A percentile compares a stretch with the other conserved stretches of the same genome.
These are phyloP conservation scores for Fraxinus quadrangulata DNA, from an alignment of 257 asterid genomes.

Conservation along the genomic window DNA sequence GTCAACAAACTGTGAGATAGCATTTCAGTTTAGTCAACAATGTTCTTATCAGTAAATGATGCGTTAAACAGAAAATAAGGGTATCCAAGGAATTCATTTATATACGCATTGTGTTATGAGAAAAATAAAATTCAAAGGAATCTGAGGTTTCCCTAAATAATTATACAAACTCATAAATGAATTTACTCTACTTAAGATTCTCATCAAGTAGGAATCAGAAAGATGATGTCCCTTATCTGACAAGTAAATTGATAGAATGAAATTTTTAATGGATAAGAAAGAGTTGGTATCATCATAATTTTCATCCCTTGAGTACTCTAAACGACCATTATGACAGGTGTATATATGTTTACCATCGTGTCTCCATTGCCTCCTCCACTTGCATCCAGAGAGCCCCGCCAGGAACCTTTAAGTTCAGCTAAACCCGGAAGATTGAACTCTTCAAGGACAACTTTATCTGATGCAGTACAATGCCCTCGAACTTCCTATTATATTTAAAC, in stretches of 20 bases:
- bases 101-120: background rate
- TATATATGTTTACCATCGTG: slow-evolving; percentile 65
- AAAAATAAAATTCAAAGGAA: background rate
- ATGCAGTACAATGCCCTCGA: slow-evolving; percentile 69
- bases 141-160: background rate
- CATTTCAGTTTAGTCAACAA: slow-evolving; percentile 5
- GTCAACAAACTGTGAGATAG: background rate
- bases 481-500: slow-evolving; percentile 60
- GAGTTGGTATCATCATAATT: background rate
- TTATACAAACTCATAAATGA: background rate
- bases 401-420: slow-evolving; percentile 92
- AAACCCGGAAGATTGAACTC: slow-evolving; percentile 93
- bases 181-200: background rate
- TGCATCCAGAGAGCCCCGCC: slow-evolving; percentile 94
- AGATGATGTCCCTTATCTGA: background rate
- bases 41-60: background rate
- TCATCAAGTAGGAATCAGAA: background rate
- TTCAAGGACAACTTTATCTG: slow-evolving; percentile 86
- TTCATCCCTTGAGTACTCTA: slow-evolving; percentile 1
- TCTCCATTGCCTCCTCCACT: slow-evolving; percentile 99
- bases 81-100: background rate
- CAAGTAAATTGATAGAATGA: background rate
- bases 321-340: slow-evolving; percentile 14
- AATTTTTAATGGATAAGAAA: background rate
- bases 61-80: slow-evolving; percentile 8